Base-by-base conservation (phyloP, 2,329 filamentous ascomycete genomes). In the Talaromyces sp. region DNA sequence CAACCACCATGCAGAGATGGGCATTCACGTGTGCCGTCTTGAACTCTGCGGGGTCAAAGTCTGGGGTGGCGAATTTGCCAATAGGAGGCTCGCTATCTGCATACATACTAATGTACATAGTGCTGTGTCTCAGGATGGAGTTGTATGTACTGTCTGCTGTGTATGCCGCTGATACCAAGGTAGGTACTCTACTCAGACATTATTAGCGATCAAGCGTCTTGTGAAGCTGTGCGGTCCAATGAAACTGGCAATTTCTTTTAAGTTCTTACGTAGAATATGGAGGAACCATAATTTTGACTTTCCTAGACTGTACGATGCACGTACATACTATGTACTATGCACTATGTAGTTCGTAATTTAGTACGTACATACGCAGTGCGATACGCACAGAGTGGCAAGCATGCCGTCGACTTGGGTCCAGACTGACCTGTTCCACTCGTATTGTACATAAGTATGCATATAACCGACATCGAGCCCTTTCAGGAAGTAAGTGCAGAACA, bases 51-150 rank as follows among this genome's bases (percentile, higher is more conserved):
- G 60, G 60, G 43, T 62, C 24, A 22, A 37, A 39, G 60, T 62
- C 60, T 52, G 60, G 60, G 60, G 60, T 62, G 60, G 60, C 60
- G 50, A 62, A 31, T 52, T 52, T 37, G 45, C 60, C 35, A 49
- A 60, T 60, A 35, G 45, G 58, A 45, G 16, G 19, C 41, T 49
- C 41, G 45, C 16, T 31, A 7, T 9, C 6, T 16, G 37, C 13
- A 60, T 47, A 24, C 19, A 47, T 24, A 22, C 9, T 14, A 27
- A 27, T 31, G 35, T 41, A 31, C 27, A 6, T 31, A 31, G 27
- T 31, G 22, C 22, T 22, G 22, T 22, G 22, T 22, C 22, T 22
- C 2, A 22, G 22, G 22, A 22, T 22, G 22, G 22, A 22, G 22
- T 22, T 22, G 22, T 22, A 22, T 22, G 22, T 22, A 22, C 22